phyloP scores from a whole-genome alignment of 495 filamentous ascomycete genomes.

The Evernia prunastri region DNA sequence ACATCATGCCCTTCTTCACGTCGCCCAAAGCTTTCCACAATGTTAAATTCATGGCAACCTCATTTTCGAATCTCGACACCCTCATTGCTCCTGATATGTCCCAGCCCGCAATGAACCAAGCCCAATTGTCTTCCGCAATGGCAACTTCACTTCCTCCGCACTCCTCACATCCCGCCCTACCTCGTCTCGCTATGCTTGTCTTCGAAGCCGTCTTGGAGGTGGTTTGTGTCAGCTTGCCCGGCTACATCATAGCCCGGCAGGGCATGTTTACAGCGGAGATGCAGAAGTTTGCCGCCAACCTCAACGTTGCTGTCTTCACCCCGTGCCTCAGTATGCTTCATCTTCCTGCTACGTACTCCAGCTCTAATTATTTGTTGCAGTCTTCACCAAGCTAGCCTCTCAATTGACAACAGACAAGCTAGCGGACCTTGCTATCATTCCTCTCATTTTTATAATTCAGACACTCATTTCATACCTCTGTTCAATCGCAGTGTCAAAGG shows the following conservation, averaged over 20 bases:
- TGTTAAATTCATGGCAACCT: slow-evolving; percentile 32
- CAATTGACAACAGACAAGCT: slow-evolving; percentile 89
- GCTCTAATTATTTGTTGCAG: slow-evolving; percentile 39
- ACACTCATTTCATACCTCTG: slow-evolving; percentile 76
- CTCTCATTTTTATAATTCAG: slow-evolving; percentile 84
- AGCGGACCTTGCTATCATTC: slow-evolving; percentile 83
- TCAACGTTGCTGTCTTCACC: slow-evolving; percentile 91
- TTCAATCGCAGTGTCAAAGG: slow-evolving; percentile 59
- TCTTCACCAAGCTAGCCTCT: slow-evolving; percentile 96
- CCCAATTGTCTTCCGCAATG: slow-evolving; percentile 13
- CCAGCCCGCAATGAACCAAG: slow-evolving; percentile 1
- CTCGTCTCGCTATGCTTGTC: slow-evolving; percentile 74
- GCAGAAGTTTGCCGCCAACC: slow-evolving; percentile 91
- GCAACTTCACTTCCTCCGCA: slow-evolving; percentile 30
- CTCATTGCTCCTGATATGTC: background rate
- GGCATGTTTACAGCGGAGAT: slow-evolving; percentile 91
- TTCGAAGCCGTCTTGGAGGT: slow-evolving; percentile 97
- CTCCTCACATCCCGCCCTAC: slow-evolving; percentile 58
- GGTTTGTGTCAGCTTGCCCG: slow-evolving; percentile 87
- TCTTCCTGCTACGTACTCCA: background rate
- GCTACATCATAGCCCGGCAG: slow-evolving; percentile 83
- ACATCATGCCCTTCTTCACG: slow-evolving; percentile 37
- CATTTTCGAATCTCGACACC: background rate
- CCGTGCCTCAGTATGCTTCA: slow-evolving; percentile 79
- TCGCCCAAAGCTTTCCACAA: slow-evolving; percentile 60